Evolutionary conservation across 1,284 basidiomycete genomes (phyloP).

Genomic region (Malassezia restricta): DNA sequence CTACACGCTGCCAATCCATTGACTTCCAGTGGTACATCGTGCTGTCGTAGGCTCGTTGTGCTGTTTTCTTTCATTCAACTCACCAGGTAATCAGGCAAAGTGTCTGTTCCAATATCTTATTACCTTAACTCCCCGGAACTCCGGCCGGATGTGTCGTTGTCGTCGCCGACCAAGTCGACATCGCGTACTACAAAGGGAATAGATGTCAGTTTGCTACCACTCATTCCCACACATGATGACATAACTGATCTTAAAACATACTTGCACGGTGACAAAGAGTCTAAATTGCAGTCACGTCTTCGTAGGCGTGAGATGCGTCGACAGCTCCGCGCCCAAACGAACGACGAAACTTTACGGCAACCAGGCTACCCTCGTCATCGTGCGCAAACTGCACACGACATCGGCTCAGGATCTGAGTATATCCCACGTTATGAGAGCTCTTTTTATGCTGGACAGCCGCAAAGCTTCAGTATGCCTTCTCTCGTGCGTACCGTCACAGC

Average conservation of each 20-base stretch:
- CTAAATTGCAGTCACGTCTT: too few relatives aligned
- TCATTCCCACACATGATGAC: constrained; percentile 8
- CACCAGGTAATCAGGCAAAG: constrained; percentile 1
- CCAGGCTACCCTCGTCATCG: not conserved
- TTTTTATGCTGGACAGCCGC: not conserved
- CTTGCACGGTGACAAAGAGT: not conserved
- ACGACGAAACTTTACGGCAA: not conserved
- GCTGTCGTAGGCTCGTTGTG: too few relatives aligned
- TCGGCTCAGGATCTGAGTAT: not conserved
- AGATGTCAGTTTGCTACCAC: constrained; percentile 8
- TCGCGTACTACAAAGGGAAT: not conserved
- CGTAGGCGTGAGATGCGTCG: not conserved
- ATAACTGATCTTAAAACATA: constrained; percentile 4
- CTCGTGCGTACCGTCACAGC: not conserved
- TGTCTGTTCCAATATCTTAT: constrained; percentile 4
- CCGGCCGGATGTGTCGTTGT: not conserved
- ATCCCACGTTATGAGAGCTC: not conserved
- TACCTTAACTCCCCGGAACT: not conserved
- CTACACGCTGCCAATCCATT: too few relatives aligned
- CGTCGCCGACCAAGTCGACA: not conserved
- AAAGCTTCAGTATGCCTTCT: constrained; percentile 1
- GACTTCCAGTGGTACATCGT: too few relatives aligned
- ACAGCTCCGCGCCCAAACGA: not conserved
- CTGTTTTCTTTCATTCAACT: too few relatives aligned
- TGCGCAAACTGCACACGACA: not conserved